Percentiles rank a stretch among this genome's conserved stretches.
phyloP scores from a whole-genome alignment of 2,329 filamentous ascomycete genomes.

The Hymenoscyphus repandus region DNA sequence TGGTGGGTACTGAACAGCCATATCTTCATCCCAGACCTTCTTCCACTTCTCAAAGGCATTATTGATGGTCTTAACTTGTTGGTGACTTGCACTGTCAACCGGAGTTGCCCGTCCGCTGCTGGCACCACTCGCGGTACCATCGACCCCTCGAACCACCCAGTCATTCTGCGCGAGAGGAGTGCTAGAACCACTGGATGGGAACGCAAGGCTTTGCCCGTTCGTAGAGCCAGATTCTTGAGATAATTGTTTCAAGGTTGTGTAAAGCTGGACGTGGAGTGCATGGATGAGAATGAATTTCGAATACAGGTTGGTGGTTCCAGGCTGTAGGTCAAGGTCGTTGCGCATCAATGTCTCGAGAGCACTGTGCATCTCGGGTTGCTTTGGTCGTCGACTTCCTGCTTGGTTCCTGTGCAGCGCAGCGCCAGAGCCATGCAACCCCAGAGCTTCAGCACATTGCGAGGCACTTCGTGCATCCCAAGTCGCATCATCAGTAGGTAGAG shows the following conservation, averaged over 20 bases:
- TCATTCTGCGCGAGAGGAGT: conserved; percentile 56
- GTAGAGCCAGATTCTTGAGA: conserved; percentile 26
- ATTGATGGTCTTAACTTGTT: conserved; percentile 43
- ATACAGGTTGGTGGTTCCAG: conserved; percentile 63
- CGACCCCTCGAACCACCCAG: conserved; percentile 44
- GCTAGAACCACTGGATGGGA: conserved; percentile 40
- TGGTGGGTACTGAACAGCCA: conserved; percentile 60
- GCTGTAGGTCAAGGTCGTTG: conserved; percentile 52
- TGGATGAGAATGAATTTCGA: conserved; percentile 72
- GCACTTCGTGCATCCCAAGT: conserved; percentile 63
- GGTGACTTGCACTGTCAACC: conserved; percentile 37
- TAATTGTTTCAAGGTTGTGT: conserved; percentile 41
- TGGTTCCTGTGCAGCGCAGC: conserved; percentile 52
- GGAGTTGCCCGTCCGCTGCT: conserved; percentile 44
- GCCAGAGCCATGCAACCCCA: conserved; percentile 56
- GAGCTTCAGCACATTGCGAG: conserved; percentile 56
- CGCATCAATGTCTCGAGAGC: conserved; percentile 58
- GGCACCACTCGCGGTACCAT: conserved; percentile 40
- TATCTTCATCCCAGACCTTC: conserved; percentile 64
- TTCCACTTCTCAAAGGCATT: conserved; percentile 68
- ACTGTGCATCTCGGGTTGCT: conserved; percentile 59
- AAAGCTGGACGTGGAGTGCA: conserved; percentile 59
- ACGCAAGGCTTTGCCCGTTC: conserved; percentile 12
- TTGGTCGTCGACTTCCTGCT: conserved; percentile 56
- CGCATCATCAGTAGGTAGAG: conserved; percentile 68